phyloP scores from a whole-genome alignment of 2,329 filamentous ascomycete genomes.

The Dendryphion nanum region DNA sequence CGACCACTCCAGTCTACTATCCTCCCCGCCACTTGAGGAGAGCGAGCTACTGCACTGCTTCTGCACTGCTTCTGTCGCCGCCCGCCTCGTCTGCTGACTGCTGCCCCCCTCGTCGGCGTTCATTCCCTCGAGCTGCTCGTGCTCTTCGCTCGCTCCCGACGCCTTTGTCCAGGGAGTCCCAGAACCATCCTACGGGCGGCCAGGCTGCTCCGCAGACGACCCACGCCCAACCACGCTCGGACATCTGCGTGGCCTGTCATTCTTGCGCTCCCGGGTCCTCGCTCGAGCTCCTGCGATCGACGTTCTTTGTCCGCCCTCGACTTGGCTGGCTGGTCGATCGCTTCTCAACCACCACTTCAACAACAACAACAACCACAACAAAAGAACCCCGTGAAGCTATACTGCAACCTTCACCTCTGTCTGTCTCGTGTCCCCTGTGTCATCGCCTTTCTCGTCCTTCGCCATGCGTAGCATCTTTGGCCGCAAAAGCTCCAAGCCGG shows the following conservation, averaged over 20 bases:
- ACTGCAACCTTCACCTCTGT: background rate
- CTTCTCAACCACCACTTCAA: background rate
- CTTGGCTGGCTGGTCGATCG: background rate
- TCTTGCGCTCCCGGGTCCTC: background rate
- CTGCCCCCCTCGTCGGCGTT: background rate
- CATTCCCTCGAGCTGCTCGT: background rate
- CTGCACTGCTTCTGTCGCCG: background rate
- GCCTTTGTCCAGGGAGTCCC: conserved; percentile 18
- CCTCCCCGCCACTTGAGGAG: too few species aligned
- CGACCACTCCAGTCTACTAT: too few species aligned
- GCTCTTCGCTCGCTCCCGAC: conserved; percentile 9
- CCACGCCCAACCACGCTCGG: too few species aligned
- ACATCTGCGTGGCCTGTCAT: background rate
- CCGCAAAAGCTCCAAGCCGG: conserved; percentile 47
- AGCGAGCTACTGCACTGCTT: too few species aligned
- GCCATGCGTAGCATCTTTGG: conserved; percentile 54
- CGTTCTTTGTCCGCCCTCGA: conserved; percentile 1
- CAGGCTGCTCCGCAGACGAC: too few species aligned
- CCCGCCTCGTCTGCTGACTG: background rate
- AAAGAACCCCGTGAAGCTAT: too few species aligned
- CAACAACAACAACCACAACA: background rate
- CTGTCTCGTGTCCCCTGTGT: conserved; percentile 1
- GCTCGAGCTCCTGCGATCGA: background rate
- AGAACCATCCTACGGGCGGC: too few species aligned
- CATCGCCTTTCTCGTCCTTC: conserved; percentile 9